These are phyloP conservation scores for Coemansia brasiliensis DNA, from an alignment of 192 early-diverging fungal genomes.

Conservation along the genomic window DNA sequence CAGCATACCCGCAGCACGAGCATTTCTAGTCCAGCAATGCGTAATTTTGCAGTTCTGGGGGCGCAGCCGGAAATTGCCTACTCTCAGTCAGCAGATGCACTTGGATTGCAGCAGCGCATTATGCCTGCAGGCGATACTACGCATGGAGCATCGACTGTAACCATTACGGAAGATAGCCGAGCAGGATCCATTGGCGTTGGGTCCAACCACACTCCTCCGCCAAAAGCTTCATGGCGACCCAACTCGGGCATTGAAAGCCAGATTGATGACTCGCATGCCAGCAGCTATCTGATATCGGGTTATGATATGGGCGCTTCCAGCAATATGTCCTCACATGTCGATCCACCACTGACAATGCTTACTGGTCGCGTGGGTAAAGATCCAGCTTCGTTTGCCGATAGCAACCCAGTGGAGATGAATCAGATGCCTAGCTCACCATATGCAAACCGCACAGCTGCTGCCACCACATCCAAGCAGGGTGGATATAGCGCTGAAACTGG, in stretches of 20 bases:
- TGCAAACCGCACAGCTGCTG: not conserved
- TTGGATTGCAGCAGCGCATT: constrained; percentile 17
- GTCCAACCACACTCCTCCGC: constrained; percentile 1
- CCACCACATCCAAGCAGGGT: constrained; percentile 6
- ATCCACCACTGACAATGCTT: constrained; percentile 35
- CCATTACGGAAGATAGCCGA: constrained; percentile 2
- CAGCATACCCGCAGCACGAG: constrained; percentile 9
- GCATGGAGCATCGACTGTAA: not conserved
- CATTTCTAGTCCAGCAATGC: constrained; percentile 24
- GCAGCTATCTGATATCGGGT: not conserved
- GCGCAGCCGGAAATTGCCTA: not conserved
- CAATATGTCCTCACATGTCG: constrained; percentile 45
- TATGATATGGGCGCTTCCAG: constrained; percentile 20
- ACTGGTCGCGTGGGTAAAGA: constrained; percentile 19
- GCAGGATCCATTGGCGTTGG: not conserved
- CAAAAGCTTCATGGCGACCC: constrained; percentile 17
- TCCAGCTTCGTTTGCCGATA: constrained; percentile 5
- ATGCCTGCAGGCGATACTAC: not conserved
- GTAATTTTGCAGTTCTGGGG: not conserved
- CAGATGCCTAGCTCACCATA: not conserved
- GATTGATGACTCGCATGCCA: not conserved
- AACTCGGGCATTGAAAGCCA: constrained; percentile 11
- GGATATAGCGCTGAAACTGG: constrained; percentile 24
- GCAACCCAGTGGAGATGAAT: constrained; percentile 7
- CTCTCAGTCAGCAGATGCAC: constrained; percentile 13